phyloP scores from a whole-genome alignment of 805 yeast species.

The Yarrowia sp. region DNA sequence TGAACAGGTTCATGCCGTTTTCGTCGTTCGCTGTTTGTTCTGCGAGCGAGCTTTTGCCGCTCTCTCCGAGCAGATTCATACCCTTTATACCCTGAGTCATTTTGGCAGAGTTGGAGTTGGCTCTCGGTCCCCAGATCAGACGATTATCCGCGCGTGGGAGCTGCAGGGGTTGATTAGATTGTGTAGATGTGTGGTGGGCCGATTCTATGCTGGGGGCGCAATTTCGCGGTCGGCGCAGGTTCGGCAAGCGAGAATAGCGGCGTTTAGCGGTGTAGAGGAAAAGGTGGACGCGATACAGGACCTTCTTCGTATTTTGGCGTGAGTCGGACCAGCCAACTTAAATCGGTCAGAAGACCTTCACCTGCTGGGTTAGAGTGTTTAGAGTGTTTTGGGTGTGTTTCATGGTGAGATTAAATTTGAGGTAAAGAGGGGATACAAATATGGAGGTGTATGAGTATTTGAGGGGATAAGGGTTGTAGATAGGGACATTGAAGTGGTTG shows the following conservation, averaged over 20 bases:
- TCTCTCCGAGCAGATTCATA: constrained; percentile 19
- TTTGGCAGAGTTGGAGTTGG: neutral
- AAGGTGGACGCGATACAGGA: constrained; percentile 5
- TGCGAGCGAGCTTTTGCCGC: neutral
- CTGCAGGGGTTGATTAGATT: constrained; percentile 39
- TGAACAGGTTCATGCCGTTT: constrained; percentile 10
- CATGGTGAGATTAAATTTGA: constrained; percentile 10
- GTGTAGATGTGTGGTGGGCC: constrained; percentile 13
- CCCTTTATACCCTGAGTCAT: constrained; percentile 29
- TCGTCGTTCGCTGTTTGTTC: neutral
- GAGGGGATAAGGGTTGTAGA: no score
- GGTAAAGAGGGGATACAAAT: neutral
- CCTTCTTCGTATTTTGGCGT: constrained; percentile 15
- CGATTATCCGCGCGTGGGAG: constrained; percentile 25
- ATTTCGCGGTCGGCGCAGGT: constrained; percentile 1
- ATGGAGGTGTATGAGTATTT: neutral
- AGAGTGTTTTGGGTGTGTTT: neutral
- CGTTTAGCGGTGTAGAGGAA: neutral
- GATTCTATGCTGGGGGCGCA: neutral
- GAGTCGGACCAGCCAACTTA: constrained; percentile 7
- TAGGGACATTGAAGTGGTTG: no score
- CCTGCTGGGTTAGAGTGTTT: constrained; percentile 6
- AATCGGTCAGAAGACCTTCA: constrained; percentile 27
- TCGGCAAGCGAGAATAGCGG: neutral
- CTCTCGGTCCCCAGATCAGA: constrained; percentile 2